Base-by-base conservation (phyloP, 108 stramenopile genomes). In the Asterionellopsis glacialis region DNA sequence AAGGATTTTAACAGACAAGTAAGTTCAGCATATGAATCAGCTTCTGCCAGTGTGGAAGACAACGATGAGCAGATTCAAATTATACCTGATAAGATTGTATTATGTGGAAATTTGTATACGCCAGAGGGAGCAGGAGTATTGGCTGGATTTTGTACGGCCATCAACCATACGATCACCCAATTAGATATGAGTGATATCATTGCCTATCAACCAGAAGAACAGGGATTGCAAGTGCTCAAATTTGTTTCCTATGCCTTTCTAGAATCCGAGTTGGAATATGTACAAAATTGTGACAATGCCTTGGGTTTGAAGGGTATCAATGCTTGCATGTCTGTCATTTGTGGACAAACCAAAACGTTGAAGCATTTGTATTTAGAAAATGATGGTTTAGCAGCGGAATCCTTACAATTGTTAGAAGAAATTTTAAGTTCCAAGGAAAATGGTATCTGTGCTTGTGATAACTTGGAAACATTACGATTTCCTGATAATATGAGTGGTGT, bases 401-500 rank as follows among this genome's bases (percentile, higher is more conserved):
- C 79, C 28, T 77, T 81, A 75, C 50, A 52, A 16, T 18, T 63
- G 41, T 59, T 81, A 49, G 79, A 64, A 19, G 62, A 73, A 43
- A 66, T 77, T 41, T 64, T 81, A 9, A 81, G 5, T 33, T 72
- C 73, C 45, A 56, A 72, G 43, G 63, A 68, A 55, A 70, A 71
- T 12, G 62, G 70, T 11, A 61, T 64, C 6, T 75, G 70, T 38
- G 63, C 60, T 65, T 73, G 73, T 15, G 45, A 55, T 10, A 80
- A 65, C 2, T 38, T 80, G 63, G 76, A 54, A 24, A 73, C 63
- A 52, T 54, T 81, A 52, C 79, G 77, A 54, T 76, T 81, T 54
- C 77, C 60, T 55, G 74, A 76, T 41, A 81, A 81, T 42, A 81
- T 81, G 79, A 76, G 75, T 67, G 79, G 79, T 16, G 71, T 63